Evolutionary conservation across 805 yeast species (phyloP), one percentile per base, ranked within the genome.

Genomic region (Yamadazyma endophytica): DNA sequence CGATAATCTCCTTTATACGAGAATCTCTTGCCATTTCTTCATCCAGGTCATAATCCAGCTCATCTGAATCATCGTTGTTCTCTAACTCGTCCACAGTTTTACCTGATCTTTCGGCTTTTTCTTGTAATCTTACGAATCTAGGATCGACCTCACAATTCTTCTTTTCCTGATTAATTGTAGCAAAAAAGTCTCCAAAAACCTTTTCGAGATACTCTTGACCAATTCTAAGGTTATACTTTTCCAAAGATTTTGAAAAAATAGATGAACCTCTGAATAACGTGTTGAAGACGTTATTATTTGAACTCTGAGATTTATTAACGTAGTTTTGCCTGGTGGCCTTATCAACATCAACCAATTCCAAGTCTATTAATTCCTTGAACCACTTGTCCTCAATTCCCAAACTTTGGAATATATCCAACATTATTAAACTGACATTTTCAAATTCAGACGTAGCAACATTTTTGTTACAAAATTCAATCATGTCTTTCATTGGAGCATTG

Each of bases 71-170:
- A 13, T 35, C 37, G 13, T 23, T 33, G 13, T 34, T 26, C 5
- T 30, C 35, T 9, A 40, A 33, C 18, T 53, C 54, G 19, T 56
- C 57, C 5, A 43, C 13, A 1, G 46, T 25, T 23, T 43, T 47
- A 0, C 59, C 58, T 29, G 43, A 50, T 12, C 58, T 36, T 19
- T 40, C 42, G 9, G 56, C 56, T 16, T 42, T 45, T 26, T 53
- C 59, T 40, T 61, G 65, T 4, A 54, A 34, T 28, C 75, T 56
- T 13, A 80, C 66, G 29, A 71, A 60, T 33, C 73, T 53, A 6
- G 96, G 95, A 53, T 92, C 97, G 26, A 89, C 72, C 47, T 90
- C 97, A 50, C 88, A 76, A 40, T 65, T 64, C n/a, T 70, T 58
- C 32, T 68, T 59, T 33, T 77, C 77, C 0, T 62, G 49, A 1